Evolutionary conservation across 2,329 filamentous ascomycete species (phyloP), one percentile per base, ranked within the genome.

Genomic region (Aspergillus sp.): DNA sequence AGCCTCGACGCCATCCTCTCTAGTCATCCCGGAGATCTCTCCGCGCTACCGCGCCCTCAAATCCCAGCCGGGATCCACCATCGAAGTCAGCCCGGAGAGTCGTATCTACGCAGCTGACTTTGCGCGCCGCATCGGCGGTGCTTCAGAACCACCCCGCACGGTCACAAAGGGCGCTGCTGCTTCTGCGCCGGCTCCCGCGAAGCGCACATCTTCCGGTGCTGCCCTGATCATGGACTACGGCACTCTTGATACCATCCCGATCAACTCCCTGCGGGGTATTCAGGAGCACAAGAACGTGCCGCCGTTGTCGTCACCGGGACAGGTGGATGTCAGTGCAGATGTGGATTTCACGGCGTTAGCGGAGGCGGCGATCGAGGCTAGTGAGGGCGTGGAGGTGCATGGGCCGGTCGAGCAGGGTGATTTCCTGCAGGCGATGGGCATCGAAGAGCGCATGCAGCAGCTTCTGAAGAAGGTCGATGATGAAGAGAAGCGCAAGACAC

Each of bases 191-290:
- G 67, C 80, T 41, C 66, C 81, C 5, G 79, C 82, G 0, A 93
- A 91, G 72, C 67, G 81, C 0, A 74, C 72, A 0, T 87, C 93
- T 1, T 89, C 88, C 0, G 95, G 95, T 53, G 95, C 93, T 8
- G 95, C 94, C 0, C 82, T 99, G n/a, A 91, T 99, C 68, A 87
- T 99, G 49, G 95, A 99, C 79, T 99, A 99, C 78, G 95, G 95
- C 17, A 90, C 94, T 4, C 77, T 87, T 3, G 82, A 87, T 60
- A 90, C 85, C 0, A 88, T 99, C 52, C 95, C 95, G 2, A 82
- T 90, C 62, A 96, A 97, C 81, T 96, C 92, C 0, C 84, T 99
- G 21, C 90, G 95, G 32, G 95, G 95, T 21, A 98, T 99, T 75
- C 86, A 88, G 38, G 81, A 84, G 13, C 95, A 99, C 78, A 80